A percentile compares a stretch with the other conserved stretches of the same genome.
phyloP scores from a whole-genome alignment of 192 early-diverging fungal species.

The Coemansia sp. region DNA sequence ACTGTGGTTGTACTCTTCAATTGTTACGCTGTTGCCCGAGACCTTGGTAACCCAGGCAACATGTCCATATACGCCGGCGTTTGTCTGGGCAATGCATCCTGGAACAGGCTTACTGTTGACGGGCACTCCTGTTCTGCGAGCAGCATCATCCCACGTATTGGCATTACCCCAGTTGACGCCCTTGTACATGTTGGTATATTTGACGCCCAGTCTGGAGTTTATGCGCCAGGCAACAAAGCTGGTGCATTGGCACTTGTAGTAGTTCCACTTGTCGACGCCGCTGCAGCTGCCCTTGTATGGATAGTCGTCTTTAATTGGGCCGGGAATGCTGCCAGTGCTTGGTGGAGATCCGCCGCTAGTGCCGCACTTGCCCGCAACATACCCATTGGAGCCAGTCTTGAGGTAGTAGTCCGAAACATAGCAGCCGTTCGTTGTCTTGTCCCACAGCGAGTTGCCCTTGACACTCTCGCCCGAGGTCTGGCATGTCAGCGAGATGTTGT shows the following conservation, averaged over 20 bases:
- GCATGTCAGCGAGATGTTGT: slow-evolving; percentile 21
- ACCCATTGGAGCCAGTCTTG: slow-evolving; percentile 32
- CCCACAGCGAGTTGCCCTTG: slow-evolving; percentile 42
- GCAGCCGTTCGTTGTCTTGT: slow-evolving; percentile 45
- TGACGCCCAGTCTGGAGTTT: slow-evolving; percentile 39
- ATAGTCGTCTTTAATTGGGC: slow-evolving; percentile 45
- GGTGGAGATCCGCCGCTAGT: slow-evolving; percentile 5
- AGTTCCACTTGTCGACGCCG: slow-evolving; percentile 37
- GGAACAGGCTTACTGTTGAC: slow-evolving; percentile 16
- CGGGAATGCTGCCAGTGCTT: slow-evolving; percentile 16
- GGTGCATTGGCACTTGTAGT: too few species aligned
- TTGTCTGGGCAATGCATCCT: slow-evolving; percentile 33
- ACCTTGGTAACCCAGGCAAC: slow-evolving; percentile 42
- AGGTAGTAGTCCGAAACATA: slow-evolving; percentile 50
- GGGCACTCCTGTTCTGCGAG: slow-evolving; percentile 17
- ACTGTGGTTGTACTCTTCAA: slow-evolving; percentile 43
- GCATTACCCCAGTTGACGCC: slow-evolving; percentile 43
- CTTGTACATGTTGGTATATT: slow-evolving; percentile 47
- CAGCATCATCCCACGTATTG: slow-evolving; percentile 39
- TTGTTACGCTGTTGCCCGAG: slow-evolving; percentile 15
- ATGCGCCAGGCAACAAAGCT: slow-evolving; percentile 49
- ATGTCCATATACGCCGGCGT: slow-evolving; percentile 17
- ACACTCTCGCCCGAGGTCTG: slow-evolving; percentile 28
- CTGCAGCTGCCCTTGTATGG: slow-evolving; percentile 31
- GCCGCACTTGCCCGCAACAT: slow-evolving; percentile 19